Evolutionary conservation across 2,329 filamentous ascomycete species (phyloP), one percentile per base, ranked within the genome.

Genomic region (Botryotinia calthae): DNA sequence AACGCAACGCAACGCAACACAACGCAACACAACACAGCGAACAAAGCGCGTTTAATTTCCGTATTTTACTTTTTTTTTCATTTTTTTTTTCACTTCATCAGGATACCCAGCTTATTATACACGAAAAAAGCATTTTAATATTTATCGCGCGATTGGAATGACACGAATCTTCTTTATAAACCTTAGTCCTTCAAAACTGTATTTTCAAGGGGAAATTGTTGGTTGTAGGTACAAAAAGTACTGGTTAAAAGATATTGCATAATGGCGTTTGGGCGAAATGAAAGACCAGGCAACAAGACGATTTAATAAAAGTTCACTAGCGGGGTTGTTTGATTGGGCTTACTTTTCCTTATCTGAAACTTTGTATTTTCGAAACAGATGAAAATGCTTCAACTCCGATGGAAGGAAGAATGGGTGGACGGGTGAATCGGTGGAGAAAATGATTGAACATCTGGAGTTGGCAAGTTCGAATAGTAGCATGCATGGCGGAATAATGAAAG

Each of bases 41-140:
- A 62, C 20, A 44, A 18, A 42, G 40, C 8, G n/a, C 25, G 48
- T 56, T 31, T 56, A 20, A 44, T 31, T 46, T 70, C 18, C n/a
- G 8, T 37, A 42, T 65, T 65, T 56, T 44, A 2, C 12, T 2
- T 28, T 70, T 70, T 42, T 51, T 46, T 62, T 70, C 4, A 1
- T 25, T 28, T 42, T 71, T 28, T 56, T 54, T 66, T 71, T n/a
- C 4, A 7, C 48, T 65, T 65, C 34, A 22, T 65, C 9, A 56
- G 59, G 69, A 71, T 66, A 71, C 69, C 69, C 69, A 56, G 69
- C 69, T 71, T 65, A 66, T 40, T 66, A 46, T 46, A 71, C 44
- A 56, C 64, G 46, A 71, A 65, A 70, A 56, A 65, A 66, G 69
- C 69, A 71, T 71, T 66, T 71, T 71, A 71, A 71, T 65, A 54